A percentile compares a stretch with the other conserved stretches of the same genome.
Conservation (phyloP, 1,139 yeast species). For the Candida anutae region DNA sequence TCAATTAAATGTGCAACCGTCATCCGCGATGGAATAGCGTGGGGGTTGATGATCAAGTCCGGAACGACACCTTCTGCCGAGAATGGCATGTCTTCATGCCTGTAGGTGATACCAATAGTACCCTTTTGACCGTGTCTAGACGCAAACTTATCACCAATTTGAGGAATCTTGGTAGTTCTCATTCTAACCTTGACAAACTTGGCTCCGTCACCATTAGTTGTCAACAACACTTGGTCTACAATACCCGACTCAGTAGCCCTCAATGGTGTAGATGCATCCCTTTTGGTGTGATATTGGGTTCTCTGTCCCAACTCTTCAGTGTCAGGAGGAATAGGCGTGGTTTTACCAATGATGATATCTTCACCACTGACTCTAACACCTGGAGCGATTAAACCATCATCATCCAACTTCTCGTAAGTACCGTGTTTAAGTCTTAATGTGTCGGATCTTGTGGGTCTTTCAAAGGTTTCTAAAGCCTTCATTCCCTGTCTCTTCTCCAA, state of each 20-base stretch:
- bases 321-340: slow-evolving; percentile 97
- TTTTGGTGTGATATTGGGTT: slow-evolving; percentile 94
- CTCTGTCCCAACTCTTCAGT: slow-evolving; percentile 98
- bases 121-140: slow-evolving; percentile 99
- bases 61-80: slow-evolving; percentile 96
- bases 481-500: slow-evolving; percentile 98
- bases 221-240: slow-evolving; percentile 92
- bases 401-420: slow-evolving; percentile 95
- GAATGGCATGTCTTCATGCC: slow-evolving; percentile 99
- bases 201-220: slow-evolving; percentile 97
- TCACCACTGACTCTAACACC: slow-evolving; percentile 99
- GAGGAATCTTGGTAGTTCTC: slow-evolving; percentile 98
- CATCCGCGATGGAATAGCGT: slow-evolving; percentile 99
- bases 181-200: slow-evolving; percentile 96
- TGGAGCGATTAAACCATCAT: slow-evolving; percentile 96
- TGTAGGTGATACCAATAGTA: slow-evolving; percentile 97
- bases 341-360: slow-evolving; percentile 95
- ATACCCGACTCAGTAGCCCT: slow-evolving; percentile 97
- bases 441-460: slow-evolving; percentile 90
- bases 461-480: slow-evolving; percentile 94
- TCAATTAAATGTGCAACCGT: slow-evolving; percentile 99
- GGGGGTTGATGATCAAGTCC: slow-evolving; percentile 94
- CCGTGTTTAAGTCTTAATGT: slow-evolving; percentile 95
- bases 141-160: slow-evolving; percentile 98
- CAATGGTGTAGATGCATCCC: slow-evolving; percentile 97